phyloP scores from a whole-genome alignment of 768 basidiomycete species.

The Trametes villosa region DNA sequence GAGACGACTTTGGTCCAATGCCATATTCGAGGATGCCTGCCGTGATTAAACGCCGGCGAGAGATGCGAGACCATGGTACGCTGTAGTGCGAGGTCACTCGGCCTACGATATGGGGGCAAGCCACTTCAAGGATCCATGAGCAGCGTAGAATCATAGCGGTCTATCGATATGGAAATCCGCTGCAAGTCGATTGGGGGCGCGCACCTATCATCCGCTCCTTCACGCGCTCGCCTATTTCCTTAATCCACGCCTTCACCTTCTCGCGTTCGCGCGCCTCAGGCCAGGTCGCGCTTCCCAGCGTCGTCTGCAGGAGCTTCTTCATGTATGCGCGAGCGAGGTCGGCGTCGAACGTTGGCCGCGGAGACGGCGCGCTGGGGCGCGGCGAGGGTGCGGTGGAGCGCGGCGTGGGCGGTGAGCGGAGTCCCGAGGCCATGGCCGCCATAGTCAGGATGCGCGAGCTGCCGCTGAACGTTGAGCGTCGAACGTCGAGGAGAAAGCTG shows the following conservation, averaged over 20 bases:
- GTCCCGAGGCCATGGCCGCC: slow-evolving; percentile 23
- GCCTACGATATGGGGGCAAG: no score
- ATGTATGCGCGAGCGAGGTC: slow-evolving; percentile 78
- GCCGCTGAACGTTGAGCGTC: no score
- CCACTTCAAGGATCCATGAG: no score
- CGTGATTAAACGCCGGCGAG: no score
- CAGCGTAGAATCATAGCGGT: no score
- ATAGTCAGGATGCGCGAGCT: neutral
- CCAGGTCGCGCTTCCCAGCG: slow-evolving; percentile 69
- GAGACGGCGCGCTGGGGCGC: slow-evolving; percentile 49
- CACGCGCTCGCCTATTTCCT: slow-evolving; percentile 81
- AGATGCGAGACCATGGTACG: no score
- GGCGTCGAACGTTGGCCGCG: slow-evolving; percentile 64
- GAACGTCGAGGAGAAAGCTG: slow-evolving; percentile 2
- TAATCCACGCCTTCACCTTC: slow-evolving; percentile 74
- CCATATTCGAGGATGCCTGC: no score
- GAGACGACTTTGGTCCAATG: no score
- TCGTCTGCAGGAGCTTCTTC: slow-evolving; percentile 77
- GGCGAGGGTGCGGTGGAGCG: slow-evolving; percentile 61
- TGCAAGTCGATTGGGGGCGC: no score
- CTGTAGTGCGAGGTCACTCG: no score
- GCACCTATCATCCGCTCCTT: slow-evolving; percentile 79
- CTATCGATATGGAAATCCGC: no score
- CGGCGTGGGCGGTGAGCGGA: slow-evolving; percentile 27
- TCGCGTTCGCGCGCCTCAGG: slow-evolving; percentile 71